Evolutionary conservation across 495 filamentous ascomycete genomes (phyloP), one percentile per base, ranked within the genome.

Genomic region (Talaromyces ruber): DNA sequence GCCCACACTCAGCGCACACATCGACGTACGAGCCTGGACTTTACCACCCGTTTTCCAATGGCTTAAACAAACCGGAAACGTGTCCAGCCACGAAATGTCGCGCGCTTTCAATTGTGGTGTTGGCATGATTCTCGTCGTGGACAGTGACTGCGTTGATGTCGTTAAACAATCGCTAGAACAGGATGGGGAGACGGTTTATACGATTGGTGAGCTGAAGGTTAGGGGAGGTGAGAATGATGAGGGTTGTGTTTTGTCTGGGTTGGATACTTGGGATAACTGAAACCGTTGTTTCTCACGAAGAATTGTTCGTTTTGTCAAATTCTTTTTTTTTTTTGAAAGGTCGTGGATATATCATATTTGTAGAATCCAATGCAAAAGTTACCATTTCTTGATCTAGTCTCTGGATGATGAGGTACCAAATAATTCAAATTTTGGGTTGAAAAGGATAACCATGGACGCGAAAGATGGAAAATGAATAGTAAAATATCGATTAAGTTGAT

Each of bases 81-180:
- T 98, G 12, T 80, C 78, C 45, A 76, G 87, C 0, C 57, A 70
- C 11, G 95, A 98, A 81, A 90, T 98, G 80, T 89, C 85, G 32
- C 80, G 91, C 61, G 89, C 89, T n/a, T 98, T 95, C 81, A 98
- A 98, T 77, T 90, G 85, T 24, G 94, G 94, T 59, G 71, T 98
- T 24, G 94, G 94, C 54, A 96, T 98, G 90, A 88, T 97, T 4
- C 71, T 93, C 7, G 92, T 90, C 7, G 91, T 96, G 0, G 79
- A 78, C 21, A 72, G 76, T 64, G 83, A 70, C 50, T 76, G 86
- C 57, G 83, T 67, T 0, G 79, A 84, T 29, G 75, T 75, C 55
- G 74, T 80, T 25, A 65, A 64, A 43, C 76, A 81, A 7, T 60
- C 70, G 16, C 72, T 96, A 39, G 72, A 81, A 69, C 74, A 70